A percentile compares a stretch with the other conserved stretches of the same genome.
phyloP scores from a whole-genome alignment of 1,139 yeast genomes.

The Scheffersomyces stambukii region DNA sequence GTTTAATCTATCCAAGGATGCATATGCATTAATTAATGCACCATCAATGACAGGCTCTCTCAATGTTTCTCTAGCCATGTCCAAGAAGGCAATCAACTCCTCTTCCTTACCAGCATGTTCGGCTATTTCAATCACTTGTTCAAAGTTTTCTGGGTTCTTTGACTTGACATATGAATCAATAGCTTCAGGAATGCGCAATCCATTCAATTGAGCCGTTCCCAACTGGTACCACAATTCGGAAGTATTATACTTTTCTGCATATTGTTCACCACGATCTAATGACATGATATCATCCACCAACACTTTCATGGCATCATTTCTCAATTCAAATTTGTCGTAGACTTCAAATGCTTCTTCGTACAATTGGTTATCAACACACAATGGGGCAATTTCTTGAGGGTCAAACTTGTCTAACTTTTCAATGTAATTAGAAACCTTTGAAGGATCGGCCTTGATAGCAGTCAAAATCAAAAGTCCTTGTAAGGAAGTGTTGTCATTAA shows the following conservation, averaged over 20 bases:
- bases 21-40: constrained; percentile 83
- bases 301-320: constrained; percentile 80
- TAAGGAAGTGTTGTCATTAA: constrained; percentile 88
- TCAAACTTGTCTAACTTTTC: constrained; percentile 90
- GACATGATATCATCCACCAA: constrained; percentile 91
- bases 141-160: constrained; percentile 84
- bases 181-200: constrained; percentile 88
- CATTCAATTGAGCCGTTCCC: constrained; percentile 95
- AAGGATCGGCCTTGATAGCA: constrained; percentile 91
- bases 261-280: constrained; percentile 89
- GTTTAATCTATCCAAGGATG: constrained; percentile 65
- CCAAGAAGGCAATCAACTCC: constrained; percentile 80
- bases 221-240: constrained; percentile 92
- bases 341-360: constrained; percentile 94
- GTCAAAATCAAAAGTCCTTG: constrained; percentile 91
- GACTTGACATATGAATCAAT: constrained; percentile 87
- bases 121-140: constrained; percentile 90
- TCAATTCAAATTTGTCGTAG: constrained; percentile 78
- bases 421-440: constrained; percentile 77
- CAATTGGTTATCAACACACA: constrained; percentile 84
- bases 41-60: constrained; percentile 94
- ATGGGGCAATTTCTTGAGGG: constrained; percentile 89
- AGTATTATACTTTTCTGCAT: constrained; percentile 84
- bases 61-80: constrained; percentile 90
- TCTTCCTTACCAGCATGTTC: constrained; percentile 96